phyloP scores from a whole-genome alignment of 768 basidiomycete genomes.

The Boletus pseudopeckii region DNA sequence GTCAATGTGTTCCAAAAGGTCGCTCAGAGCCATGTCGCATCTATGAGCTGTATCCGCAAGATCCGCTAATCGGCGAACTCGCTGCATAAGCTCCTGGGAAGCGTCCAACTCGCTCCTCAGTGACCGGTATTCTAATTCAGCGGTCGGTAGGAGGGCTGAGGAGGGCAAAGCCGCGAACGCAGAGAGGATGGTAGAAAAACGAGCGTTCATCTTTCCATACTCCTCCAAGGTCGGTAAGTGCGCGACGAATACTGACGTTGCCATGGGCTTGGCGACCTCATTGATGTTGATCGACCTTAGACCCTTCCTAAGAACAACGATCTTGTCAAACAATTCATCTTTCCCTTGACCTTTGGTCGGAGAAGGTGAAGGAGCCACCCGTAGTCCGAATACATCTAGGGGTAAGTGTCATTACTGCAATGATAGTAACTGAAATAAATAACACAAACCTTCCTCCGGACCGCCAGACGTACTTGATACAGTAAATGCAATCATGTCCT shows the following conservation, averaged over 20 bases:
- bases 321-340: conserved; percentile 44
- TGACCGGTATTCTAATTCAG: conserved; percentile 60
- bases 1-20: conserved; percentile 82
- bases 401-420: conserved; percentile 2
- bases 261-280: conserved; percentile 44
- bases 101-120: conserved; percentile 56
- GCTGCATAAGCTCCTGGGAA: conserved; percentile 46
- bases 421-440: neutral
- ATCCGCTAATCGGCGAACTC: conserved; percentile 52
- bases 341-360: conserved; percentile 38
- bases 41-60: conserved; percentile 45
- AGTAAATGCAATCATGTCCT: neutral
- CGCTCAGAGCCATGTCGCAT: conserved; percentile 78
- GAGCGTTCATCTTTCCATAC: conserved; percentile 43
- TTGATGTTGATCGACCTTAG: conserved; percentile 61
- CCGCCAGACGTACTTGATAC: neutral
- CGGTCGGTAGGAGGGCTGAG: conserved; percentile 36
- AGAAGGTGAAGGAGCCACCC: conserved; percentile 34
- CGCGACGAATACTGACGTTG: conserved; percentile 32
- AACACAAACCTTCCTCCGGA: conserved; percentile 25
- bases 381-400: conserved; percentile 58
- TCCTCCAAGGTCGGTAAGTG: conserved; percentile 52
- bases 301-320: conserved; percentile 55
- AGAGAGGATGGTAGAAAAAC: conserved; percentile 43
- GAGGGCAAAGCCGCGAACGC: conserved; percentile 48